phyloP scores from a whole-genome alignment of 2,329 filamentous ascomycete genomes.

The Stromatinia cepivora region DNA sequence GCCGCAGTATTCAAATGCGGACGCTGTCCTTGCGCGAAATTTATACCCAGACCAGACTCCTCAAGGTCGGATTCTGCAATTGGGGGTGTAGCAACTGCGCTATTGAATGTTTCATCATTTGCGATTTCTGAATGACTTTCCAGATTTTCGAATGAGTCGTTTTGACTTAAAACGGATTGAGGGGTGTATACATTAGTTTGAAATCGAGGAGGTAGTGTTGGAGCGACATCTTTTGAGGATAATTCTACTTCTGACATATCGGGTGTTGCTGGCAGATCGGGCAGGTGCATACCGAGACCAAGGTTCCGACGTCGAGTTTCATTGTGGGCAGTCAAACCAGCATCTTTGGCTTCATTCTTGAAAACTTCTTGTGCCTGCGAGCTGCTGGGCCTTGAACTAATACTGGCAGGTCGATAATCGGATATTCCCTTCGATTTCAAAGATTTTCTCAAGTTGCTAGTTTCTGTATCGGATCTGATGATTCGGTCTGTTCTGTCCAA shows the following conservation, averaged over 20 bases:
- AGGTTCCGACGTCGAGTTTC: constrained; percentile 27
- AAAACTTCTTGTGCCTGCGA: background rate
- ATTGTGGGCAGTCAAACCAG: background rate
- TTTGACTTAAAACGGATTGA: constrained; percentile 49
- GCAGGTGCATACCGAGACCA: constrained; percentile 33
- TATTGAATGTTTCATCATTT: constrained; percentile 56
- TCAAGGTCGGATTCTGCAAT: constrained; percentile 72
- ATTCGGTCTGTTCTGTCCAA: constrained; percentile 9
- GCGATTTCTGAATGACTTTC: constrained; percentile 28
- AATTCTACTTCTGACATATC: constrained; percentile 55
- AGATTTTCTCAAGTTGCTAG: constrained; percentile 3
- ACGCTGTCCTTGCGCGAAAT: constrained; percentile 50
- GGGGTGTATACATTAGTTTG: constrained; percentile 48
- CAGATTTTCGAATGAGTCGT: constrained; percentile 37
- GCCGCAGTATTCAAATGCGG: constrained; percentile 66
- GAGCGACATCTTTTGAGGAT: constrained; percentile 39
- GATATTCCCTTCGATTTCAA: constrained; percentile 6
- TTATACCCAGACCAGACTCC: constrained; percentile 54
- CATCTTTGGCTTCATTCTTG: constrained; percentile 25
- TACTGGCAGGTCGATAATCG: background rate
- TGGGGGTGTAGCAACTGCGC: constrained; percentile 70
- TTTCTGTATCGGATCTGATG: background rate
- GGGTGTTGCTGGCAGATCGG: constrained; percentile 54
- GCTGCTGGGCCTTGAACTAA: constrained; percentile 1
- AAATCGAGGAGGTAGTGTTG: constrained; percentile 24